Base-by-base conservation (phyloP, 225 moss, liverwort and hornwort genomes). In the Asterella californica region DNA sequence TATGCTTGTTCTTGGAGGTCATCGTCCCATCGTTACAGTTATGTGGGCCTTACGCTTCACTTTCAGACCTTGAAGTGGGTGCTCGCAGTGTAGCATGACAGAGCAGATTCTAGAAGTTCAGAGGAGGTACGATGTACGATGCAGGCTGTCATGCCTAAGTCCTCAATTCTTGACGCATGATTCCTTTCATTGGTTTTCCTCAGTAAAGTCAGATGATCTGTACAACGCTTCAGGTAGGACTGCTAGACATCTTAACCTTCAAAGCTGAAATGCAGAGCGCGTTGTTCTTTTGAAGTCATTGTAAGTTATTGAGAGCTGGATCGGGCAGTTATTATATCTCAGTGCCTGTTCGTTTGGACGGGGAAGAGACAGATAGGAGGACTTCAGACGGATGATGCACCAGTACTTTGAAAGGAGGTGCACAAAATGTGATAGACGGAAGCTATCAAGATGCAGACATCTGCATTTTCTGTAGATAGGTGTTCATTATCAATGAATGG, bases 401-500 rank as follows among this genome's bases (percentile, higher is more conserved):
- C 9, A n/a, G n/a, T 48, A 71, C 19, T 25, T 70, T 9, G n/a
- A 15, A 27, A 70, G 25, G 71, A 71, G n/a, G n/a, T 47, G 24
- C 71, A 67, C 14, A 14, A 36, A 34, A 18, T 21, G 11, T 70
- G 42, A 46, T 0, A 70, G 27, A 27, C 12, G 46, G 71, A 71
- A 71, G 71, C 71, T 24, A 67, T 18, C 34, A 36, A 67, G 71
- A 71, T n/a, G 70, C 42, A 70, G 71, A 45, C 47, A 47, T 46
- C 71, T 71, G 25, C 71, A 11, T n/a, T 27, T 15, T 61, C 25
- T 47, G 46, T 71, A n/a, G 71, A 47, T 71, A 71, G 37, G 25
- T 0, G 46, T 45, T 47, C 2, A 22, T 47, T 4, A 24, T 69
- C 19, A 71, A 46, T n/a, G 71, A 71, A 0, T 69, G 38, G 22